Evolutionary conservation across 2,329 filamentous ascomycete genomes (phyloP).

Genomic region (Trichoderma sp.): DNA sequence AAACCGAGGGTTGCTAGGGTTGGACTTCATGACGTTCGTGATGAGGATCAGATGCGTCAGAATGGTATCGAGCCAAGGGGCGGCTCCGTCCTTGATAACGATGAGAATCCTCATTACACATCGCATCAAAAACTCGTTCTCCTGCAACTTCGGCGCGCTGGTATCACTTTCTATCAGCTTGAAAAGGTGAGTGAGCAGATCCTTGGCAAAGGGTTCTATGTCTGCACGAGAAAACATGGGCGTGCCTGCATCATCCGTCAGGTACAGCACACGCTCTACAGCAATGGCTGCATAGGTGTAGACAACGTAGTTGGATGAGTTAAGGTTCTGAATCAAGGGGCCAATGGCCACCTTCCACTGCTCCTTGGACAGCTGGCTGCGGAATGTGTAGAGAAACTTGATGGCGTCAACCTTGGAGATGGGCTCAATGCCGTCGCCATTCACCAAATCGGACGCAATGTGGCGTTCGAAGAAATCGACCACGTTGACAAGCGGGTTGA

Average conservation of each 20-base stretch:
- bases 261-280: constrained; percentile 87
- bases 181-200: constrained; percentile 87
- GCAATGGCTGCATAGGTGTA: constrained; percentile 97
- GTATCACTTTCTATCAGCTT: constrained; percentile 83
- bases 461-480: constrained; percentile 94
- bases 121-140: constrained; percentile 98
- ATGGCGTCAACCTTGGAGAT: constrained; percentile 97
- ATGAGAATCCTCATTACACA: constrained; percentile 98
- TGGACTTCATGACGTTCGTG: constrained; percentile 87
- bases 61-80: constrained; percentile 74
- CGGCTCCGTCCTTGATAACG: constrained; percentile 82
- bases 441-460: constrained; percentile 83
- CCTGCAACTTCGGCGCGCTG: constrained; percentile 89
- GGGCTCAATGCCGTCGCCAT: constrained; percentile 68
- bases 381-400: constrained; percentile 96
- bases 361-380: constrained; percentile 87
- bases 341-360: constrained; percentile 91
- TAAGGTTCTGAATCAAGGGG: constrained; percentile 87
- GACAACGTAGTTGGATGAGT: constrained; percentile 89
- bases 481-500: constrained; percentile 85
- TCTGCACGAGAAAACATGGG: constrained; percentile 79
- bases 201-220: constrained; percentile 80
- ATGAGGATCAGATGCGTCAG: constrained; percentile 84
- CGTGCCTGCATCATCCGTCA: constrained; percentile 73
- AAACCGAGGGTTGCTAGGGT: constrained; percentile 96